Base-by-base conservation (phyloP, 1,284 basidiomycete genomes). In the Agaricales sp. region DNA sequence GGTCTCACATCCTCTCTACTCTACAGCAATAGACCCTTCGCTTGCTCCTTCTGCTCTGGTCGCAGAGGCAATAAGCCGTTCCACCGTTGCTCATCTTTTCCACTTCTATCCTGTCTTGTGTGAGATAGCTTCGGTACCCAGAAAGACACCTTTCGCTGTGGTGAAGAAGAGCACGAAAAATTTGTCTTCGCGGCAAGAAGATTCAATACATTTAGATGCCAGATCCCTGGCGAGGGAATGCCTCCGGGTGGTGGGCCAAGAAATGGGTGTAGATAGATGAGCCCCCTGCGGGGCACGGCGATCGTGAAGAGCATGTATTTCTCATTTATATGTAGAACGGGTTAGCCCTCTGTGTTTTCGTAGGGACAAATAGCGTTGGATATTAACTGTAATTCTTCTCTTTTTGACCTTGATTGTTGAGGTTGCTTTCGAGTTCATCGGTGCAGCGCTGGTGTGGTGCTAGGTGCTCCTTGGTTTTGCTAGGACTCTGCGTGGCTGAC, bases 11-110 rank as follows among this genome's bases (percentile, higher is more conserved):
- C 30, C 30, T 50, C 50, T 25, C 58, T 46, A 45, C 21, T n/a
- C 18, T 22, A 43, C 46, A 74, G 74, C 60, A 44, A 61, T 77
- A 50, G 74, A 79, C 59, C 50, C 66, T n/a, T 64, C 65, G 0
- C 59, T 71, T 12, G 58, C 68, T 14, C 75, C 75, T 1, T 68
- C 73, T 20, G 63, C 66, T 16, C 66, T 87, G 4, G 73, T 91
- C 25, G 69, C 79, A 1, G 80, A 87, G 52, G 75, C 82, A 0
- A 75, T 84, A 12, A 78, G 78, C 54, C 77, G 83, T 0, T 92
- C 90, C 1, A 63, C 78, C 0, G 73, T 80, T 19, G 88, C 85
- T 0, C 91, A 92, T 59, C 67, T 96, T 8, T 92, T 94, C 73
- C 80, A 86, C 57, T 81, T 94, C 54, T 93, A 93, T 59, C 70